These are phyloP conservation scores for Fusarium beomiforme DNA, from an alignment of 2,329 filamentous ascomycete species.

Conservation along the genomic window DNA sequence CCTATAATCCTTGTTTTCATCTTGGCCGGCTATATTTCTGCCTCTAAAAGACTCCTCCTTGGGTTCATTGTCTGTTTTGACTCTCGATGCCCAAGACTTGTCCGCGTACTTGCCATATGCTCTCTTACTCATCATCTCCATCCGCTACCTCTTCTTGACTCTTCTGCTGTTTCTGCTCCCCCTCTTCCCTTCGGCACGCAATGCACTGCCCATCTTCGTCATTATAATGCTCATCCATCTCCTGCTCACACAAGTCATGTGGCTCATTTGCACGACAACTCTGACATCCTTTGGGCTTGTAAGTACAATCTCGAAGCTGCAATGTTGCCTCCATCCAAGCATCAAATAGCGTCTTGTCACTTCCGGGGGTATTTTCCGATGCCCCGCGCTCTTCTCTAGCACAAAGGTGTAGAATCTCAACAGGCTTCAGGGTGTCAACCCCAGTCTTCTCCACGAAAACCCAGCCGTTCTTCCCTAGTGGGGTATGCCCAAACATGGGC, in stretches of 20 bases:
- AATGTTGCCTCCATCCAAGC: background rate
- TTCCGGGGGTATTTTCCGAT: background rate
- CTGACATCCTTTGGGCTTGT: background rate
- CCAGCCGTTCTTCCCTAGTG: conserved; percentile 9
- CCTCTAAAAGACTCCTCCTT: no score
- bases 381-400: background rate
- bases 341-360: background rate
- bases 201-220: conserved; percentile 28
- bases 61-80: no score
- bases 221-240: conserved; percentile 23
- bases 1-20: no score
- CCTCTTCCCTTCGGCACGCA: conserved; percentile 11
- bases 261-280: background rate
- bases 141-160: no score
- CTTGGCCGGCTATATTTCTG: no score
- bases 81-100: no score
- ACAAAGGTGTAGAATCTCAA: background rate
- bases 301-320: conserved; percentile 9
- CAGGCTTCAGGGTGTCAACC: background rate
- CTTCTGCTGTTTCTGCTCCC: background rate
- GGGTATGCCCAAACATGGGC: background rate
- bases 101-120: no score
- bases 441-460: background rate
- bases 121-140: no score
- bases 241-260: conserved; percentile 8